Conservation (phyloP, 2,329 filamentous ascomycete species). For the Talaromyces funiculosus region DNA sequence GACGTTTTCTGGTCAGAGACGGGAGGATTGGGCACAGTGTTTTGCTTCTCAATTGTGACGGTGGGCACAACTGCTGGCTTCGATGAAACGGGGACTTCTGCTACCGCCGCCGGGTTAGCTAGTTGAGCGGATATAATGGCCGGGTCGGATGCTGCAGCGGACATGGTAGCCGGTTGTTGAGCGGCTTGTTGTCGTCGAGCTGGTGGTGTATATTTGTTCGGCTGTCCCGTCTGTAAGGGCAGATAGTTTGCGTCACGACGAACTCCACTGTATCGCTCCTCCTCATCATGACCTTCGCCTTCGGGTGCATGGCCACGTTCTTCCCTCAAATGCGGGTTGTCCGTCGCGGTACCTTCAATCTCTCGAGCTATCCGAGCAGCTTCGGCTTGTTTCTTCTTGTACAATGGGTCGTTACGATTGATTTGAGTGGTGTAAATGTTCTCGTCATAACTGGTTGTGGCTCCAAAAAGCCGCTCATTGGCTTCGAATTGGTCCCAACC, state of each 20-base stretch:
- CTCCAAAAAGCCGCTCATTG: conserved; percentile 81
- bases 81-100: conserved; percentile 23
- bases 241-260: conserved; percentile 60
- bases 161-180: conserved; percentile 57
- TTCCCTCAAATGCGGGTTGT: conserved; percentile 80
- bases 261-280: conserved; percentile 96
- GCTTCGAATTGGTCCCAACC: conserved; percentile 91
- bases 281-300: conserved; percentile 70
- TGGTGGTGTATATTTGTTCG: conserved; percentile 83
- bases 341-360: conserved; percentile 70
- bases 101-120: conserved; percentile 7
- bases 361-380: conserved; percentile 82
- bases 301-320: conserved; percentile 68
- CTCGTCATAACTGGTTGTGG: conserved; percentile 88
- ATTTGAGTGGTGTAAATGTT: conserved; percentile 91
- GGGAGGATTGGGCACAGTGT: conserved; percentile 48
- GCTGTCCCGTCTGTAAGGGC: conserved; percentile 55
- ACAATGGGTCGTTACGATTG: conserved; percentile 75
- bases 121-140: conserved; percentile 88
- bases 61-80: conserved; percentile 20
- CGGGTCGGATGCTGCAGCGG: conserved; percentile 74
- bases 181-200: conserved; percentile 74
- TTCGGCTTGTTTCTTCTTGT: conserved; percentile 68
- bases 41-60: conserved; percentile 16
- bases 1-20: conserved; percentile 6